Evolutionary conservation across 257 asterid species (phyloP).

Genomic region (Gardenia jasminoides): DNA sequence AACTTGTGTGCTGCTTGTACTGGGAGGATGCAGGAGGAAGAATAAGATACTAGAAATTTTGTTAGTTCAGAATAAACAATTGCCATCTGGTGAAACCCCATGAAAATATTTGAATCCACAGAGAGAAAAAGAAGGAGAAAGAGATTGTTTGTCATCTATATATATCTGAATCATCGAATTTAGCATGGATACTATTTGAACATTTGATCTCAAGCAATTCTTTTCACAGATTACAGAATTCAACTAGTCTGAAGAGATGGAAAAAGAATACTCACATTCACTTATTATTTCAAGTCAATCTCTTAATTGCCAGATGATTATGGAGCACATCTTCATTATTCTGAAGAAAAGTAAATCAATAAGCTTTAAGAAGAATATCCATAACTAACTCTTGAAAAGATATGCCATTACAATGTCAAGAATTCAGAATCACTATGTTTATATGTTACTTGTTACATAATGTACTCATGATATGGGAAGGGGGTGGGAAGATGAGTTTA

Average conservation of each 20-base stretch:
- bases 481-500: too few species aligned
- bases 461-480: background rate
- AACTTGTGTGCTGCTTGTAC: conserved; percentile 6
- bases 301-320: background rate
- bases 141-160: background rate
- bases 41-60: background rate
- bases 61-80: background rate
- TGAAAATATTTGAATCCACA: background rate
- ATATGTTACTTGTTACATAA: background rate
- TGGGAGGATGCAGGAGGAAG: background rate
- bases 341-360: background rate
- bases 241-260: background rate
- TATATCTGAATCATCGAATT: background rate
- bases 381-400: background rate
- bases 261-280: conserved; percentile 6
- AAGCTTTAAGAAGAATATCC: conserved; percentile 3
- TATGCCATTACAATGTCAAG: conserved; percentile 6
- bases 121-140: background rate
- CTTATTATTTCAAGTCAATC: background rate
- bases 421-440: background rate
- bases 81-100: background rate
- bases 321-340: conserved; percentile 6
- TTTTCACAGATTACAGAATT: background rate
- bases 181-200: background rate
- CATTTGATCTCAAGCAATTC: background rate